Base-by-base conservation (phyloP, 306 rosid genomes). In the Astragalus glycyphyllos region DNA sequence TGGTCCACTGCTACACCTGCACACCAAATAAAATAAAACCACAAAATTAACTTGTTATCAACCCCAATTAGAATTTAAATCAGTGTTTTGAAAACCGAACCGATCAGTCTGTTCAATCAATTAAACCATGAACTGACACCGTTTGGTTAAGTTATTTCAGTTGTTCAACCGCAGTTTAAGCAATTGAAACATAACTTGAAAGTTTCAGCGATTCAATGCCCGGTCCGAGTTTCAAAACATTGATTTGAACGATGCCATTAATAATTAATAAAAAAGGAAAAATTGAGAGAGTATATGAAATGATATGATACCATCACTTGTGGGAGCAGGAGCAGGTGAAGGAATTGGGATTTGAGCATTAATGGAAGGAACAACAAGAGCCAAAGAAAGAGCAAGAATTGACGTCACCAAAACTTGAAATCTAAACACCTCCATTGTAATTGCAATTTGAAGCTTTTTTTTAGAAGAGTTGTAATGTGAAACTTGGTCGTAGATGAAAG, bases 271-370 rank as follows among this genome's bases (percentile, higher is more conserved):
- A 15, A 37, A 59, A 37, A 37, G 11, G 1, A 4, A 14, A 13
- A 47, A n/a, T 47, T n/a, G 15, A 13, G 16, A 6, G 53, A 17
- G 8, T 6, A 3, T 11, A 5, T 15, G 11, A 10, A 4, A 15
- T 26, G 31, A 26, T 26, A 17, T 62, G 11, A 8, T 75, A 89
- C 96, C 92, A 71, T 87, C 92, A 69, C 89, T 87, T 0, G 92
- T 53, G 16, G 90, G 96, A 47, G 88, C 73, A 65, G 88, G 90
- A n/a, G 93, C 85, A 11, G 96, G 92, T 32, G 87, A 83, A 23
- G 92, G 90, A 40, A 85, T 83, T 74, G 75, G 77, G 55, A 67
- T 53, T 59, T 89, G 78, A 73, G 87, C 90, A 82, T 78, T 77
- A 64, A 80, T 68, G 71, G 90, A 78, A 58, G 90, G 86, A 1